Evolutionary conservation across 805 yeast genomes (phyloP), one percentile per base, ranked within the genome.

Genomic region (Pichia cephalocereana): DNA sequence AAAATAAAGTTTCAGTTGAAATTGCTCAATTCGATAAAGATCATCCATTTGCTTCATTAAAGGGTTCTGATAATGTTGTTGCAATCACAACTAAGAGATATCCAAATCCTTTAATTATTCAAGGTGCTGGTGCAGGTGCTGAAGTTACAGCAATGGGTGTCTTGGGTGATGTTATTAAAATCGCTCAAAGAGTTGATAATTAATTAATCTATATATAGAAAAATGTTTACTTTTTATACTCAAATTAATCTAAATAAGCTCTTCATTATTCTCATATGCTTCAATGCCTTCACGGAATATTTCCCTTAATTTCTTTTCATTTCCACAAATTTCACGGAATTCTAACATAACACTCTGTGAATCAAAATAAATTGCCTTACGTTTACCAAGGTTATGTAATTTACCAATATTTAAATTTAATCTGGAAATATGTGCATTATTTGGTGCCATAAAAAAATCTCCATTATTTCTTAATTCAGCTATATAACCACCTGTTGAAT

Each of bases 61-160:
- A 86, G 72, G 99, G 99, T 45, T 86, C 96, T 52, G 98, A 93
- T 66, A 93, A 93, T 63, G 96, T 93, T 51, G 83, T 93, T 52
- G 82, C 97, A 23, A 85, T 93, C 70, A 83, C 82, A 66, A 84
- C 97, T 32, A 82, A 86, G 65, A 85, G 99, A 71, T 93, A 93
- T 69, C 78, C 83, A 39, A 88, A 87, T 69, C 99, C 99, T 46
- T 75, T 93, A 65, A 83, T 93, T 53, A 77, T 93, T 59, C 99
- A 93, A 75, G 99, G 99, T 70, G 99, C 99, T 32, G 99, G 95
- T 61, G 82, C 83, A 59, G 93, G 95, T 55, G 81, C 82, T 46
- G 83, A 76, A 37, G 81, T 77, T 42, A 78, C 83, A 45, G 82
- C 83, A 40, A 65, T 65, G 60, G 99, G 99, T 68, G 97, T 93